phyloP scores from a whole-genome alignment of 2,329 filamentous ascomycete genomes.

The Aspergillus hortae region DNA sequence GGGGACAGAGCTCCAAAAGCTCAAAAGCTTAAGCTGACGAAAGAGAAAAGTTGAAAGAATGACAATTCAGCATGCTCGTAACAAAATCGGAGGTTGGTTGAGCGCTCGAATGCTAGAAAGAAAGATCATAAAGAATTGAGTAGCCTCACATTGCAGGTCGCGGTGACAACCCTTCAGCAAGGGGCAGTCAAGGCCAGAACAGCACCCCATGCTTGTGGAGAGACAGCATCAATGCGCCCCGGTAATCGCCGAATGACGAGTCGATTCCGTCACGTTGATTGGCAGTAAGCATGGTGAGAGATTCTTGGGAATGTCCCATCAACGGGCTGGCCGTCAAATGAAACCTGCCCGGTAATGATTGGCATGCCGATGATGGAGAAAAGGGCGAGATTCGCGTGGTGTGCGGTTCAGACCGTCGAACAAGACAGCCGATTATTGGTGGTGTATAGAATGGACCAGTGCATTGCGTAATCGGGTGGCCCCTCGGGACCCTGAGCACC shows the following conservation, averaged over 20 bases:
- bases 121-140: background rate
- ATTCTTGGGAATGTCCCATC: conserved; percentile 9
- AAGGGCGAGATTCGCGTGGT: conserved; percentile 7
- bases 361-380: conserved; percentile 10
- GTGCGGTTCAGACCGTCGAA: conserved; percentile 3
- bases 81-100: background rate
- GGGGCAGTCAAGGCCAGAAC: background rate
- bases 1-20: conserved; percentile 1
- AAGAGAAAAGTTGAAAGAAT: conserved; percentile 1
- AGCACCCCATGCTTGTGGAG: background rate
- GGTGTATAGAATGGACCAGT: conserved; percentile 10
- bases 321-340: conserved; percentile 6
- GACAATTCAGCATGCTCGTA: conserved; percentile 3
- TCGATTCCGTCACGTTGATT: conserved; percentile 5
- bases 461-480: conserved; percentile 22
- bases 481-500: conserved; percentile 10
- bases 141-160: background rate
- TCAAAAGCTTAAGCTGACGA: background rate
- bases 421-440: conserved; percentile 3
- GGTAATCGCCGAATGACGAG: conserved; percentile 13
- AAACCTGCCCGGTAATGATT: conserved; percentile 9
- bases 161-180: background rate
- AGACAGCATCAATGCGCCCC: conserved; percentile 5
- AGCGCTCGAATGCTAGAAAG: background rate
- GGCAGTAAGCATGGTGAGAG: conserved; percentile 5